Conservation (phyloP, 2,329 filamentous ascomycete species). For the Hypoxylon sp. region DNA sequence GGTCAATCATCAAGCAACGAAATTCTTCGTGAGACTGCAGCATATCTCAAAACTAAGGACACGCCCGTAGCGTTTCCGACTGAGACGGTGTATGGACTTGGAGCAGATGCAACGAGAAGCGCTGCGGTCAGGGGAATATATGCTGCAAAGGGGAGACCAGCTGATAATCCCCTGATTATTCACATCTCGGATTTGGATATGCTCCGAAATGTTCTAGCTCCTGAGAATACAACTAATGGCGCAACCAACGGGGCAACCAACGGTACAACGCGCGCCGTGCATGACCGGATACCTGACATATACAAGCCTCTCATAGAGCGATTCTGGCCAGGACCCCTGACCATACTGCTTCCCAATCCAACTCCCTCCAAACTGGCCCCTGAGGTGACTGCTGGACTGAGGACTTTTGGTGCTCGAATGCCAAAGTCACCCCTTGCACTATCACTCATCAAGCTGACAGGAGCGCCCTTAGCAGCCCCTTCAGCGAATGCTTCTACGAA, state of each 20-base stretch:
- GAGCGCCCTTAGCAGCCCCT: slow-evolving; percentile 86
- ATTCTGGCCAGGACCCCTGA: slow-evolving; percentile 97
- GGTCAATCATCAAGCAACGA: slow-evolving; percentile 42
- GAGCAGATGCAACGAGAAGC: slow-evolving; percentile 93
- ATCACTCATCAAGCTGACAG: slow-evolving; percentile 84
- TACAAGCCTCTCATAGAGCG: slow-evolving; percentile 82
- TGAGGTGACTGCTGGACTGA: slow-evolving; percentile 90
- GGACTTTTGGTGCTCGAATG: slow-evolving; percentile 91
- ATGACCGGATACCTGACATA: slow-evolving; percentile 73
- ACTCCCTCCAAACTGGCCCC: slow-evolving; percentile 78
- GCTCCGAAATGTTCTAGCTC: slow-evolving; percentile 72
- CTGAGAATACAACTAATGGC: slow-evolving; percentile 45
- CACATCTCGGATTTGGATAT: slow-evolving; percentile 87
- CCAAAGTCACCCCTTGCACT: slow-evolving; percentile 87
- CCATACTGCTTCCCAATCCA: slow-evolving; percentile 86
- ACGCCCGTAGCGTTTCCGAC: slow-evolving; percentile 94
- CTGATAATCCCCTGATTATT: slow-evolving; percentile 95
- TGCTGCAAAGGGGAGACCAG: slow-evolving; percentile 87
- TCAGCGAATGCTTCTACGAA: slow-evolving; percentile 95
- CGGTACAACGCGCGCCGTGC: slow-evolving; percentile 44
- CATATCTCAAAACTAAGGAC: slow-evolving; percentile 73
- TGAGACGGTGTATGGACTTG: slow-evolving; percentile 96
- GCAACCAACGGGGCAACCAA: slow-evolving; percentile 45
- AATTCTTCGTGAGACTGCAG: slow-evolving; percentile 73
- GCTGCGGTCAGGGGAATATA: slow-evolving; percentile 92